phyloP scores from a whole-genome alignment of 768 basidiomycete species.

The Dacryopinax spathularia region DNA sequence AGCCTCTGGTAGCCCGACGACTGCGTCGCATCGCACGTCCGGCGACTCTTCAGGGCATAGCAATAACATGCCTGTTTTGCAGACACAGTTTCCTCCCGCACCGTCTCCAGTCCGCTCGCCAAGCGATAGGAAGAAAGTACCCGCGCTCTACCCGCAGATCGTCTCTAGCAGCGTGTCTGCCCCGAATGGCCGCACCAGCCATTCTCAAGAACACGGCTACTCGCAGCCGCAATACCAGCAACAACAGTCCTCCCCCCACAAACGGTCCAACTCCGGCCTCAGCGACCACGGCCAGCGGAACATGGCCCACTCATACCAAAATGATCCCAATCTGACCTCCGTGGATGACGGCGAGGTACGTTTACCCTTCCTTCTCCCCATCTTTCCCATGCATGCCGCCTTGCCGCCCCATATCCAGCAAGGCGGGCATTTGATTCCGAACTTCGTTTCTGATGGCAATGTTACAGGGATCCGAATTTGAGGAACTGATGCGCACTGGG shows the following conservation, averaged over 20 bases:
- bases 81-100: not conserved
- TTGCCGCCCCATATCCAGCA: too few relatives aligned
- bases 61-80: not conserved
- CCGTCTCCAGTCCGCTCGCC: not conserved
- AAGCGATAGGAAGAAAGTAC: not conserved
- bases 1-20: not conserved
- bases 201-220: not conserved
- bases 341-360: conserved; percentile 2
- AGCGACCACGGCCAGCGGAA: not conserved
- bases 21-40: conserved; percentile 2
- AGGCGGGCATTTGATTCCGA: conserved; percentile 1
- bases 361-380: too few relatives aligned
- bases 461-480: conserved; percentile 35
- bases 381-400: too few relatives aligned
- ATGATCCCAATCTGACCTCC: not conserved
- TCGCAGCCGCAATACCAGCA: not conserved
- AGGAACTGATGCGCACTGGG: conserved; percentile 78
- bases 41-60: conserved; percentile 6
- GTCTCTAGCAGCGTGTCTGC: conserved; percentile 1
- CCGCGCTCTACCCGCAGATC: not conserved
- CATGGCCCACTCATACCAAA: not conserved
- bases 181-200: not conserved
- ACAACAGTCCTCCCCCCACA: not conserved
- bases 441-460: not conserved
- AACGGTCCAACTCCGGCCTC: not conserved